These are phyloP conservation scores for Rhizopogon vulgaris DNA, from an alignment of 768 basidiomycete species.

Conservation along the genomic window DNA sequence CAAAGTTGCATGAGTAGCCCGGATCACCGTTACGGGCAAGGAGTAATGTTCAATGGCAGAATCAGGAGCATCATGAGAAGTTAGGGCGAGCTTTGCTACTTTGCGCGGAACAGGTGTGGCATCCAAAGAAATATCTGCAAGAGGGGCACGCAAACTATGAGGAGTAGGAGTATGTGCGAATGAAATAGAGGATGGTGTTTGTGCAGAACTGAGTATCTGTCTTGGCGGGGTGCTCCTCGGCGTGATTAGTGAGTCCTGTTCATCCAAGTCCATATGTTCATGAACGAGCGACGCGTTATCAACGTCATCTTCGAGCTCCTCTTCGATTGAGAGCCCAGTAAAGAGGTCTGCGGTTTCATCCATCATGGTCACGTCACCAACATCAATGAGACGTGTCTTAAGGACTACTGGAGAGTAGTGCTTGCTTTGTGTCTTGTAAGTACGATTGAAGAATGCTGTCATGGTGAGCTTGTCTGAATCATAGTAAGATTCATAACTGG, in stretches of 20 bases:
- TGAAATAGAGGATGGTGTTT: constrained; percentile 1
- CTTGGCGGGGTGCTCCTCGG: neutral
- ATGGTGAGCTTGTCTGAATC: constrained; percentile 30
- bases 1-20: neutral
- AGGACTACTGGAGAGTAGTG: constrained; percentile 12
- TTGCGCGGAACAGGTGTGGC: constrained; percentile 11
- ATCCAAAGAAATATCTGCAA: constrained; percentile 10
- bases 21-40: constrained; percentile 3
- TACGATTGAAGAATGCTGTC: constrained; percentile 27
- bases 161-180: neutral
- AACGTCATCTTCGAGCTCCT: neutral
- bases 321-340: constrained; percentile 5
- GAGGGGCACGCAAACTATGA: constrained; percentile 2
- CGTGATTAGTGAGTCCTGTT: neutral
- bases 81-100: constrained; percentile 1
- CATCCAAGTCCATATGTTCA: constrained; percentile 1
- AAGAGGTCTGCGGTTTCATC: constrained; percentile 9
- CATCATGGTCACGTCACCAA: constrained; percentile 15
- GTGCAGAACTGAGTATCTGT: neutral
- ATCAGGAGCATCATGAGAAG: neutral
- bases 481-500: neutral
- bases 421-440: constrained; percentile 13
- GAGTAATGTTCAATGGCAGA: neutral
- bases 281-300: neutral
- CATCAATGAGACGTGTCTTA: constrained; percentile 24